Base-by-base conservation (phyloP, 768 basidiomycete species). In the Tricholoma saponaceum region DNA sequence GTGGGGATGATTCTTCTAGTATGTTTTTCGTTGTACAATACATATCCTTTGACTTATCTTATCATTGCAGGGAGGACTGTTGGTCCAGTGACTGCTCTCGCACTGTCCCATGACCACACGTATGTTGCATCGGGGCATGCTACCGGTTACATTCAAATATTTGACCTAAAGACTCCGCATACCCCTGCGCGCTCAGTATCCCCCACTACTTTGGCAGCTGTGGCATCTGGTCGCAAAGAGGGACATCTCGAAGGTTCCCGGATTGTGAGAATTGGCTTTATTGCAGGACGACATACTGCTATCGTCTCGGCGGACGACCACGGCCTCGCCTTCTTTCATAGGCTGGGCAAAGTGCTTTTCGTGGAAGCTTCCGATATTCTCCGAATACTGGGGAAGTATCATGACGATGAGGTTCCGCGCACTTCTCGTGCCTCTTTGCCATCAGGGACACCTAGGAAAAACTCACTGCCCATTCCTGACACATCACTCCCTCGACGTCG, bases 311-410 rank as follows among this genome's bases (percentile, higher is more conserved):
- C 92, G 2, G 97, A 98, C 68, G 91, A 96, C 57, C 74, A 81
- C 62, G 97, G 97, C 0, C 79, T 98, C 8, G 92, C 94, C 0
- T 99, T 99, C 72, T 97, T 92, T 68, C 95, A 98, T 72, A 91
- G 89, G 55, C 76, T 99, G 4, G 94, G 97, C 25, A 95, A 92
- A 69, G 87, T 98, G 10, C 78, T 98, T 13, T 97, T 97, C 62
- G 88, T 99, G 5, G 95, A 98, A 47, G 95, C 95, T 12, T 86
- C 91, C 14, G 97, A 99, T 69, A 92, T 92, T 32, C 80, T 98
- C 46, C 87, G 97, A 16, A 92, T 99, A 53, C 79, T 98, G 2
- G 97, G 97, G 1, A 91, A 89, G 65, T 96, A 98, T 66, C 90
- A 91, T 3, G 83, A 86, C 26, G 77, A 78, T 43, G 70, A 72